Evolutionary conservation across 2,329 filamentous ascomycete genomes (phyloP).

Genomic region (Trichoderma koningiopsis): DNA sequence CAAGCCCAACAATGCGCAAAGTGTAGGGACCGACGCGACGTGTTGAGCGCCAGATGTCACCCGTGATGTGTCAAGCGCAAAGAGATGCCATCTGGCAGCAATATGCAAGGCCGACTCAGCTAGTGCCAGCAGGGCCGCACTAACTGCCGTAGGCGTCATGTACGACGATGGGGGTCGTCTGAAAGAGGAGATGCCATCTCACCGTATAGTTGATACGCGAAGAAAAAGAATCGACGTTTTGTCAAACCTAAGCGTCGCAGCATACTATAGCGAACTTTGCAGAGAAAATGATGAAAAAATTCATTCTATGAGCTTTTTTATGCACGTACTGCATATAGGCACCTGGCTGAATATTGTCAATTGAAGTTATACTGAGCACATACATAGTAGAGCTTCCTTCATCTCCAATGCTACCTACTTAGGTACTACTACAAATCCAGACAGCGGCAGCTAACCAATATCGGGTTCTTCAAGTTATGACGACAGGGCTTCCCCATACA

Average conservation of each 20-base stretch:
- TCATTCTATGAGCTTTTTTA: neutral
- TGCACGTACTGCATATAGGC: neutral
- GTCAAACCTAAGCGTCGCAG: neutral
- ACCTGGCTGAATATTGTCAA: neutral
- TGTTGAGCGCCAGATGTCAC: neutral
- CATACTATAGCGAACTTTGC: neutral
- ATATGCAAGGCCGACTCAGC: conserved; percentile 10
- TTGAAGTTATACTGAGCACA: neutral
- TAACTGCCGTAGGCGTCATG: conserved; percentile 2
- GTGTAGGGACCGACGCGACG: neutral
- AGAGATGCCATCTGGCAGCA: conserved; percentile 13
- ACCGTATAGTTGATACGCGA: neutral
- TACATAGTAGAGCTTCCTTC: neutral
- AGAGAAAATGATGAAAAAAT: neutral
- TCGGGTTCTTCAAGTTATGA: neutral
- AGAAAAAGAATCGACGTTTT: neutral
- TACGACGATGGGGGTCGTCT: conserved; percentile 16
- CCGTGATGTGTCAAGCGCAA: conserved; percentile 12
- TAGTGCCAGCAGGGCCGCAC: conserved; percentile 7
- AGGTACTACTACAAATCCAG: neutral
- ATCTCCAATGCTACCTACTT: no score
- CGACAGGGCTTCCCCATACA: neutral
- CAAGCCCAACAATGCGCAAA: neutral
- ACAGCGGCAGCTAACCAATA: neutral
- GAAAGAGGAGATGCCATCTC: neutral